Percentiles rank a stretch among this genome's conserved stretches.
Conservation (phyloP, 108 stramenopile species). For the Chaetoceros muelleri region DNA sequence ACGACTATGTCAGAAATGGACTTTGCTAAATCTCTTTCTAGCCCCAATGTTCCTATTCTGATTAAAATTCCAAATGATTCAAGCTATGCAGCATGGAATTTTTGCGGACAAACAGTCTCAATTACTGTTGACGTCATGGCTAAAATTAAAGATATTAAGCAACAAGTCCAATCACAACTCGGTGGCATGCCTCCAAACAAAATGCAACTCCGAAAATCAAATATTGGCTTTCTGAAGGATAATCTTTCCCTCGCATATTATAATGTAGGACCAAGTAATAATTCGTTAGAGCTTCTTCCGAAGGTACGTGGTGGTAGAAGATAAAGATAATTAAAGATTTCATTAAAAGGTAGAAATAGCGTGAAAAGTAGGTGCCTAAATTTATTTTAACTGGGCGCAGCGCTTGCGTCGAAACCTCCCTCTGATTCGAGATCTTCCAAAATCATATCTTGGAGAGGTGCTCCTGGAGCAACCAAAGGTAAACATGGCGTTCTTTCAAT, state of each 20-base stretch:
- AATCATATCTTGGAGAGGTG: constrained; percentile 84
- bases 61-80: constrained; percentile 60
- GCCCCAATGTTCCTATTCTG: constrained; percentile 51
- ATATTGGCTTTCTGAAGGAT: constrained; percentile 59
- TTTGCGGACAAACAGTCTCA: constrained; percentile 73
- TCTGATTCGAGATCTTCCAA: constrained; percentile 72
- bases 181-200: constrained; percentile 81
- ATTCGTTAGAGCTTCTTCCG: constrained; percentile 52
- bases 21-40: constrained; percentile 44
- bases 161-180: constrained; percentile 32
- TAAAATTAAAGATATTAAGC: constrained; percentile 67
- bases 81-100: constrained; percentile 66
- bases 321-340: constrained; percentile 8
- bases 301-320: constrained; percentile 71
- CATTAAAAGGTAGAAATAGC: not conserved
- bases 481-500: constrained; percentile 80
- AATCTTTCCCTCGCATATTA: constrained; percentile 51
- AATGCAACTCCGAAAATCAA: constrained; percentile 61
- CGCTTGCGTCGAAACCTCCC: constrained; percentile 39
- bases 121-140: constrained; percentile 43
- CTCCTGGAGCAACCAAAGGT: constrained; percentile 80
- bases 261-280: constrained; percentile 57
- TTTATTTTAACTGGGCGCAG: constrained; percentile 69
- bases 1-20: constrained; percentile 32
- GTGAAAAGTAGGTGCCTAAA: not conserved